These are phyloP conservation scores for Tilletiaria anomala DNA, from an alignment of 1,284 basidiomycete species.

Conservation along the genomic window DNA sequence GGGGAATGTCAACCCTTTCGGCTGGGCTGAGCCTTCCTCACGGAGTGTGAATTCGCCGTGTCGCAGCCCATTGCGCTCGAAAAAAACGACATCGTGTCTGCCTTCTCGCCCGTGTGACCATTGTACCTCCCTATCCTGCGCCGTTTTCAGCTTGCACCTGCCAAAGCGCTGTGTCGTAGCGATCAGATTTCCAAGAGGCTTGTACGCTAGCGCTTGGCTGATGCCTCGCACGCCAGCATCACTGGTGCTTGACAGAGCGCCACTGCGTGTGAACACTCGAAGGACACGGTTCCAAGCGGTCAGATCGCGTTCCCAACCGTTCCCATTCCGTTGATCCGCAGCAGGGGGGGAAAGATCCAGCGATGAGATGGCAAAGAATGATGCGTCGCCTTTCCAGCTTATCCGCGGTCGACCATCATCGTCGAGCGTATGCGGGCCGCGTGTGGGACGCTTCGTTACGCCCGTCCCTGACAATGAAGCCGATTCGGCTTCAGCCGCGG, in stretches of 20 bases:
- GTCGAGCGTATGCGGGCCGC: constrained; percentile 44
- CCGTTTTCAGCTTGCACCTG: constrained; percentile 39
- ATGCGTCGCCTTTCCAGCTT: constrained; percentile 83
- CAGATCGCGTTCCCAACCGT: constrained; percentile 40
- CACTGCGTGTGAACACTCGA: constrained; percentile 48
- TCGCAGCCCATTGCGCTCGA: constrained; percentile 82
- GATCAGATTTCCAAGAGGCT: constrained; percentile 72
- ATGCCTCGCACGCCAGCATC: constrained; percentile 63
- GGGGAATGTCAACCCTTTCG: no score
- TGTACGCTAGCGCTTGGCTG: constrained; percentile 68
- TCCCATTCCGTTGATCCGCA: constrained; percentile 3
- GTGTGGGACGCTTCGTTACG: constrained; percentile 9
- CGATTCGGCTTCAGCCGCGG: constrained; percentile 46
- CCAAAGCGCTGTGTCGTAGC: constrained; percentile 70
- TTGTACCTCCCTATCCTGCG: constrained; percentile 44
- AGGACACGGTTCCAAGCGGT: constrained; percentile 60
- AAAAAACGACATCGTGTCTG: constrained; percentile 78
- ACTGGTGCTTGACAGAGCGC: constrained; percentile 64
- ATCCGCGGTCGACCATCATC: constrained; percentile 63
- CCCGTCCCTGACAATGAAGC: constrained; percentile 37
- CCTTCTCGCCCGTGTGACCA: constrained; percentile 32
- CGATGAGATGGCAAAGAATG: constrained; percentile 71
- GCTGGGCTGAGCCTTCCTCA: constrained; percentile 41
- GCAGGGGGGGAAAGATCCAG: constrained; percentile 43
- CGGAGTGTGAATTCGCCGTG: constrained; percentile 75